Conservation (phyloP, 1,284 basidiomycete species). For the Farysia itapuensis region DNA sequence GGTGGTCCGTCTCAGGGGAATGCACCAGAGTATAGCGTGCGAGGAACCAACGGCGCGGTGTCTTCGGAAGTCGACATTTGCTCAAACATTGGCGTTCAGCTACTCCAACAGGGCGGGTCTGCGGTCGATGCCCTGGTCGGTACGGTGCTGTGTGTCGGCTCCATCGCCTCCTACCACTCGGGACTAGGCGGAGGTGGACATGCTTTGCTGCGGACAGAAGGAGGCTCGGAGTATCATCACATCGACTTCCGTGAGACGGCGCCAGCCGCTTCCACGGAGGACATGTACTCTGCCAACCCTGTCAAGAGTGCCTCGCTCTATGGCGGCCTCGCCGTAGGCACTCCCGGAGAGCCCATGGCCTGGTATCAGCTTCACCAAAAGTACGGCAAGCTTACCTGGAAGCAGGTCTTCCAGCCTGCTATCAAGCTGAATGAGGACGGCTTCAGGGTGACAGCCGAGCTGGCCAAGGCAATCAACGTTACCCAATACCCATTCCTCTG, state of each 20-base stretch:
- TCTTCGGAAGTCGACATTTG: constrained; percentile 60
- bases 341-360: constrained; percentile 59
- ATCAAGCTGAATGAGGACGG: constrained; percentile 52
- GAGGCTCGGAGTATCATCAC: constrained; percentile 54
- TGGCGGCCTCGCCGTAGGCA: constrained; percentile 56
- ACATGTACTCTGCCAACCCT: constrained; percentile 52
- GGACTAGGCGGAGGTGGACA: constrained; percentile 61
- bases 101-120: constrained; percentile 60
- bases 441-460: constrained; percentile 50
- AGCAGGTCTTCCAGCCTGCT: constrained; percentile 50
- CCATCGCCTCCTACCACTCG: constrained; percentile 60
- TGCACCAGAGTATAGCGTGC: constrained; percentile 20
- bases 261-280: constrained; percentile 60
- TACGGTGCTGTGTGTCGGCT: constrained; percentile 61
- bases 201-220: constrained; percentile 41
- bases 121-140: constrained; percentile 60
- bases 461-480: constrained; percentile 40
- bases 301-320: constrained; percentile 20
- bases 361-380: constrained; percentile 54
- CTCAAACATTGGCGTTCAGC: constrained; percentile 60
- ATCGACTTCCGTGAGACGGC: constrained; percentile 62
- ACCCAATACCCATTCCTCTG: constrained; percentile 42
- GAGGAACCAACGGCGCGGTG: constrained; percentile 49
- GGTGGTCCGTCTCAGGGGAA: constrained; percentile 47
- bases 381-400: constrained; percentile 58